phyloP scores from a whole-genome alignment of 2,329 filamentous ascomycete genomes.

The Tolypocladium ovalisporum region DNA sequence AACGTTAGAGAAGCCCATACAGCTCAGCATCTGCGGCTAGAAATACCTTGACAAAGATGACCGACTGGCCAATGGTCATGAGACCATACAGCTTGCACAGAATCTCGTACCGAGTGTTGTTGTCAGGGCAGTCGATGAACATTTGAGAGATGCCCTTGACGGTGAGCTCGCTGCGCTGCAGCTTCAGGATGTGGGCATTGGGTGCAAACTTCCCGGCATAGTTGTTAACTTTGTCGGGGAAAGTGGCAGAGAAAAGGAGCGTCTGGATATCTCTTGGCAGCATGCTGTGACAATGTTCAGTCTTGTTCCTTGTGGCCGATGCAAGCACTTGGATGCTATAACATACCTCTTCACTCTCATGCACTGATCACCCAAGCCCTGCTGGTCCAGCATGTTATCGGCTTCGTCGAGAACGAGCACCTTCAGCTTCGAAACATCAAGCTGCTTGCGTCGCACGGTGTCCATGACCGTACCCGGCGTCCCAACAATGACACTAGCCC shows the following conservation, averaged over 20 bases:
- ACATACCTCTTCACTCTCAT: conserved; percentile 70
- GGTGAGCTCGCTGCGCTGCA: conserved; percentile 84
- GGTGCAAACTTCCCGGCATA: conserved; percentile 83
- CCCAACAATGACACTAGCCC: conserved; percentile 75
- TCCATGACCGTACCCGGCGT: conserved; percentile 92
- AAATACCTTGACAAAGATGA: conserved; percentile 86
- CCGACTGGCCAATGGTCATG: conserved; percentile 93
- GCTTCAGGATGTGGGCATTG: conserved; percentile 72
- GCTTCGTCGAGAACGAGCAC: conserved; percentile 91
- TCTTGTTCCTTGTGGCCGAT: background rate
- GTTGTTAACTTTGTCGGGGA: conserved; percentile 72
- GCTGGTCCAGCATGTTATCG: conserved; percentile 96
- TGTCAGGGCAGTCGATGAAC: conserved; percentile 83
- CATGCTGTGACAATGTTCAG: conserved; percentile 40
- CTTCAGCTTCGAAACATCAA: conserved; percentile 62
- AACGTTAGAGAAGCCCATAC: background rate
- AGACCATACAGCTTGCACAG: conserved; percentile 90
- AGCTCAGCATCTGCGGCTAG: background rate
- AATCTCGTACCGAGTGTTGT: conserved; percentile 75
- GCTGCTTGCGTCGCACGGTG: conserved; percentile 63
- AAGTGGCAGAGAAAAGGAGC: conserved; percentile 90
- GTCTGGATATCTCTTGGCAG: conserved; percentile 70
- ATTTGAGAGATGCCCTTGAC: conserved; percentile 97
- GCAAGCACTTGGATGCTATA: background rate
- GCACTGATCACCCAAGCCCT: conserved; percentile 92